Conservation (phyloP, 2,329 filamentous ascomycete species). For the Thelonectria blattea region DNA sequence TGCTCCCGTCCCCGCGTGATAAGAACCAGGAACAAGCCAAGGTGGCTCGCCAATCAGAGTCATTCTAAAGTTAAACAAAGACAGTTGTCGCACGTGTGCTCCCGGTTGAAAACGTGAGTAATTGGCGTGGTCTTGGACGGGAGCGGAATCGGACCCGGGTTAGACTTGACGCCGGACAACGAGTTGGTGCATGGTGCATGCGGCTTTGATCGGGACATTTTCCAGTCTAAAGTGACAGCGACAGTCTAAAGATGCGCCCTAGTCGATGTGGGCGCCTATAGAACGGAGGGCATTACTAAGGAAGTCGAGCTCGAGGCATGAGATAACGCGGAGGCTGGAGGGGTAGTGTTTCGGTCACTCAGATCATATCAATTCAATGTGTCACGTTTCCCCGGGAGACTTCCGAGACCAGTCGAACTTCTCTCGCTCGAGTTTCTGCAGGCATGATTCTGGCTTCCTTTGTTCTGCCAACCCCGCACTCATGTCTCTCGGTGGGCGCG, state of each 20-base stretch:
- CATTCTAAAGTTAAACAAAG: slow-evolving; percentile 4
- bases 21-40: background rate
- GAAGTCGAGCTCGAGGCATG: background rate
- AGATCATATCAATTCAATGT: background rate
- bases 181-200: background rate
- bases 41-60: slow-evolving; percentile 5
- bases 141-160: slow-evolving; percentile 26
- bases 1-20: background rate
- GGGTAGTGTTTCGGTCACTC: too few relatives aligned
- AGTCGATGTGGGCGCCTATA: slow-evolving; percentile 16
- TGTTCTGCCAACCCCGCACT: slow-evolving; percentile 4
- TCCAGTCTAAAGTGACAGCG: background rate
- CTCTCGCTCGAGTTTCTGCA: too few relatives aligned
- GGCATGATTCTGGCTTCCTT: background rate
- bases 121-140: background rate
- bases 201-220: slow-evolving; percentile 4
- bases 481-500: background rate
- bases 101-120: slow-evolving; percentile 10
- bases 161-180: background rate
- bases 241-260: slow-evolving; percentile 19
- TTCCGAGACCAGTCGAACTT: too few relatives aligned
- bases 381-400: too few relatives aligned
- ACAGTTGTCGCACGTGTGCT: background rate
- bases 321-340: background rate
- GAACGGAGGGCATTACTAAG: slow-evolving; percentile 13